These are phyloP conservation scores for Diplodia sapinea DNA, from an alignment of 2,329 filamentous ascomycete genomes.

Conservation along the genomic window DNA sequence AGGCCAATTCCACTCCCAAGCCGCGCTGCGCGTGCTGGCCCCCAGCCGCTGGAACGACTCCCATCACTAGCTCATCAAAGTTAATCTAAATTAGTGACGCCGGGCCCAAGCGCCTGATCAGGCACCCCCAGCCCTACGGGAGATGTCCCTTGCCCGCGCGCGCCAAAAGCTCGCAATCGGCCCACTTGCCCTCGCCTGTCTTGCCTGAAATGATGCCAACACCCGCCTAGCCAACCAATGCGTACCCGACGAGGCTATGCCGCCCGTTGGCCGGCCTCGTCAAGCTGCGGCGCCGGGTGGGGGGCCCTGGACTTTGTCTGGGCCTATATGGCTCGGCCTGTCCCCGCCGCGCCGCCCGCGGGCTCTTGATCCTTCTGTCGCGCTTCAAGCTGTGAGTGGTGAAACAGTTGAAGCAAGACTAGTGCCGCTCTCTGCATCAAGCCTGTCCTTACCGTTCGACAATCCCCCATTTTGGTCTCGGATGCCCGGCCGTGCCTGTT, in stretches of 20 bases:
- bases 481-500: neutral
- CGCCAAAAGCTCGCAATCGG: constrained; percentile 9
- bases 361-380: neutral
- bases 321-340: constrained; percentile 1
- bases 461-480: neutral
- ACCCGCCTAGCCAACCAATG: neutral
- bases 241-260: neutral
- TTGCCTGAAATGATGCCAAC: constrained; percentile 13
- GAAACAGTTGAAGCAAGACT: constrained; percentile 10
- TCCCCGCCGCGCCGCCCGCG: neutral
- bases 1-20: neutral
- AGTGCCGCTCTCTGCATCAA: neutral
- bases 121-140: constrained; percentile 28
- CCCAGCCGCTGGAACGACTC: neutral
- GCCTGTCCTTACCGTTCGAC: neutral
- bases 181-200: constrained; percentile 18
- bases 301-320: neutral
- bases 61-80: constrained; percentile 2
- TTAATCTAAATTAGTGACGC: constrained; percentile 12
- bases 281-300: constrained; percentile 14
- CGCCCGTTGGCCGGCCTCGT: constrained; percentile 15
- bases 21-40: neutral
- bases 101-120: constrained; percentile 2
- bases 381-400: constrained; percentile 8
- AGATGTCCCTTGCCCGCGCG: constrained; percentile 8